A percentile compares a stretch with the other conserved stretches of the same genome.
phyloP scores from a whole-genome alignment of 257 asterid genomes.

The Scutellaria minor region DNA sequence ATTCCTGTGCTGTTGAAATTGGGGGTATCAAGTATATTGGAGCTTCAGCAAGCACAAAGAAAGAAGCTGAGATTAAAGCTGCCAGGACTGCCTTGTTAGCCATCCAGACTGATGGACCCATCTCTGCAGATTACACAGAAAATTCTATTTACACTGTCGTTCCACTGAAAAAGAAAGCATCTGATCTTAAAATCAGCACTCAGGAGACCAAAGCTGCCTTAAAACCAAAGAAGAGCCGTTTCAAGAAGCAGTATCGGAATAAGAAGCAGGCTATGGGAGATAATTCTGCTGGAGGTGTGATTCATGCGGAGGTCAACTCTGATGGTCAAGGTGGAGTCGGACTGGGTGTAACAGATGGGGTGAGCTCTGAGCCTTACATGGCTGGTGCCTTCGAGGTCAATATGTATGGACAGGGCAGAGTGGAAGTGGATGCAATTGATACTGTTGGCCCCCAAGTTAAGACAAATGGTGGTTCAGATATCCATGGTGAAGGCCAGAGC shows the following conservation, averaged over 20 bases:
- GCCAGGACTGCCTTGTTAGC: constrained; percentile 95
- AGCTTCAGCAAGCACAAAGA: constrained; percentile 78
- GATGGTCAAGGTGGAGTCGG: not conserved
- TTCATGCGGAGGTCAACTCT: too few relatives aligned
- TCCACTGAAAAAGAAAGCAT: constrained; percentile 64
- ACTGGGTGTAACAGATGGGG: constrained; percentile 23
- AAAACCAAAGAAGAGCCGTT: constrained; percentile 65
- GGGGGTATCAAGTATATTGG: constrained; percentile 86
- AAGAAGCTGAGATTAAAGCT: constrained; percentile 94
- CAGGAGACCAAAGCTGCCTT: constrained; percentile 63
- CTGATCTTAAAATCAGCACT: constrained; percentile 54
- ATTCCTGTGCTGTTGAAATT: constrained; percentile 69
- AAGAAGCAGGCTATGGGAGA: constrained; percentile 38
- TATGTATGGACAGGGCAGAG: constrained; percentile 23
- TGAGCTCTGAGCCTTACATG: constrained; percentile 14
- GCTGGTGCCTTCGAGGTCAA: constrained; percentile 20
- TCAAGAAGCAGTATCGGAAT: constrained; percentile 55
- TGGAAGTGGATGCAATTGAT: constrained; percentile 3
- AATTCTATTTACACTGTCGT: constrained; percentile 68
- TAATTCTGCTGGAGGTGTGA: constrained; percentile 15
- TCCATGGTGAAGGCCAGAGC: not conserved
- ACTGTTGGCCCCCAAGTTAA: constrained; percentile 17
- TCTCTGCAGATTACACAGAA: constrained; percentile 37
- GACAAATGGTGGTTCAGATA: constrained; percentile 30
- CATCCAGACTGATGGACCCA: constrained; percentile 60